Evolutionary conservation across 352 stramenopile genomes (phyloP).

Genomic region (Globisporangium polare): DNA sequence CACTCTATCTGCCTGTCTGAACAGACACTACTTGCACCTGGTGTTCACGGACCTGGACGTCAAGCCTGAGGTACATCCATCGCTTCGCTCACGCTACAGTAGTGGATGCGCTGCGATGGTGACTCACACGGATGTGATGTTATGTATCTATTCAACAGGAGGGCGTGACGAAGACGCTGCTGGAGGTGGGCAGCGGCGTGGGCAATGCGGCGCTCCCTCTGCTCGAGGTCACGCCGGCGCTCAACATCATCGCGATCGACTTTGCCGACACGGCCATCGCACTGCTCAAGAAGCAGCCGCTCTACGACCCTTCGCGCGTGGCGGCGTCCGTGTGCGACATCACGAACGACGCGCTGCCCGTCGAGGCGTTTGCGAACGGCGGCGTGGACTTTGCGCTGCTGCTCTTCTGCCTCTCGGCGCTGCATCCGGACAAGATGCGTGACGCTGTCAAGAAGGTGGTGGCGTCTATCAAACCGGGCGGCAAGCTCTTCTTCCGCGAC

Average conservation of each 20-base stretch:
- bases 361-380: slow-evolving; percentile 42
- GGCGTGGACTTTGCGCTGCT: slow-evolving; percentile 83
- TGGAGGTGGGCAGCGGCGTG: slow-evolving; percentile 95
- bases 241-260: slow-evolving; percentile 90
- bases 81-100: too few species aligned
- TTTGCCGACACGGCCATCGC: slow-evolving; percentile 91
- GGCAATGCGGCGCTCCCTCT: slow-evolving; percentile 94
- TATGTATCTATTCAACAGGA: slow-evolving; percentile 3
- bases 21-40: slow-evolving; percentile 90
- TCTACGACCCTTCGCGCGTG: slow-evolving; percentile 75
- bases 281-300: slow-evolving; percentile 85
- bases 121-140: neutral
- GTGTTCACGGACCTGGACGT: slow-evolving; percentile 87
- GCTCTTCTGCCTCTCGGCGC: slow-evolving; percentile 89
- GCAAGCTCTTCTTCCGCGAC: slow-evolving; percentile 92
- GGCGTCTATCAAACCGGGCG: slow-evolving; percentile 65
- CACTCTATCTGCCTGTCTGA: neutral
- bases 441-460: slow-evolving; percentile 86
- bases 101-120: too few species aligned
- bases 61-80: slow-evolving; percentile 29
- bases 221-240: slow-evolving; percentile 87
- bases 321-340: slow-evolving; percentile 80
- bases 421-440: slow-evolving; percentile 88
- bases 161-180: slow-evolving; percentile 54
- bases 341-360: slow-evolving; percentile 68